Conservation (phyloP, 192 early-diverging fungal genomes). For the Podila clonocystis region DNA sequence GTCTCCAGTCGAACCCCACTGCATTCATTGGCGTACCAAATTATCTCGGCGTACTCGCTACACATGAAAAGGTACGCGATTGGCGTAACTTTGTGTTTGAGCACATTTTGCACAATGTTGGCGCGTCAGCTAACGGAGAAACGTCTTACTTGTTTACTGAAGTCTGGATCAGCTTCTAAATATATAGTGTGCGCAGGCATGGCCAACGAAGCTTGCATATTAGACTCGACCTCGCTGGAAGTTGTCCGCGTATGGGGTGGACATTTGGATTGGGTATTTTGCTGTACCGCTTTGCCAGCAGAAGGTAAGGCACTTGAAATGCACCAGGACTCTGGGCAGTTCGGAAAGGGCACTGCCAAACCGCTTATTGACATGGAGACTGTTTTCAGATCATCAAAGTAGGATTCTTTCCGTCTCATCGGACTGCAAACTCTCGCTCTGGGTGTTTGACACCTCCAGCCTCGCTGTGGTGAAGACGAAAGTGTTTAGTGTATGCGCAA, state of each 20-base stretch:
- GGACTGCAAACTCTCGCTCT: slow-evolving; percentile 59
- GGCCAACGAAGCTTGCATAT: slow-evolving; percentile 60
- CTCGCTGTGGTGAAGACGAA: slow-evolving; percentile 57
- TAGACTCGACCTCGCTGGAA: slow-evolving; percentile 62
- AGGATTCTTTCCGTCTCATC: slow-evolving; percentile 57
- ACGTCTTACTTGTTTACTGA: neutral
- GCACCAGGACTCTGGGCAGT: neutral
- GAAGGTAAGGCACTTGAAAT: slow-evolving; percentile 43
- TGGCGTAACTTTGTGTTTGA: neutral
- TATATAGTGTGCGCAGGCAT: slow-evolving; percentile 64
- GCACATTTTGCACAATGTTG: neutral
- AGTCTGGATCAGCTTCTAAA: slow-evolving; percentile 46
- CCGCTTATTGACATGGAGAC: neutral
- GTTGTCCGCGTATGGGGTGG: slow-evolving; percentile 68
- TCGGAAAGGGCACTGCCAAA: neutral
- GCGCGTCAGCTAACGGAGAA: neutral
- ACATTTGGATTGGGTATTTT: slow-evolving; percentile 62
- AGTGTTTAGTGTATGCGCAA: slow-evolving; percentile 18
- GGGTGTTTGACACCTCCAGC: slow-evolving; percentile 61
- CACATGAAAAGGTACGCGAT: slow-evolving; percentile 27
- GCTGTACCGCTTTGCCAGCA: slow-evolving; percentile 58
- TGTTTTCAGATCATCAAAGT: slow-evolving; percentile 31
- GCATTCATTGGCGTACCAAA: slow-evolving; percentile 60
- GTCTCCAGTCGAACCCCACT: slow-evolving; percentile 51
- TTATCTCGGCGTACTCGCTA: slow-evolving; percentile 54